A percentile compares a stretch with the other conserved stretches of the same genome.
Conservation (phyloP, 331 rosid genomes). For the Arachis monticola region DNA sequence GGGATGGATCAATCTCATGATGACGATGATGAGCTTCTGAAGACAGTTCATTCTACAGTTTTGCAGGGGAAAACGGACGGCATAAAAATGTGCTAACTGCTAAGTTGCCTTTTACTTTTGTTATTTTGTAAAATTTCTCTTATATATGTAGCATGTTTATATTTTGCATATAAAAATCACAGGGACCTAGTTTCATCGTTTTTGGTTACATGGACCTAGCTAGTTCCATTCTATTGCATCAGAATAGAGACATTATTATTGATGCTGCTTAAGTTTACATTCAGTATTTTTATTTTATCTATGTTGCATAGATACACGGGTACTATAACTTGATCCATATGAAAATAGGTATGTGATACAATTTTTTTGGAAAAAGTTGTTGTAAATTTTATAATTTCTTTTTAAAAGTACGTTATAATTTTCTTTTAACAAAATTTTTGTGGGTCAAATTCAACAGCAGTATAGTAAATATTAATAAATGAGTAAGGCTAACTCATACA, state of each 20-base stretch:
- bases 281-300: not conserved
- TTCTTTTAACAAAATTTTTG: too few species aligned
- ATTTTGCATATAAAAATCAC: conserved; percentile 25
- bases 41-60: not conserved
- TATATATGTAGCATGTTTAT: conserved; percentile 24
- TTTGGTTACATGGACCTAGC: conserved; percentile 7
- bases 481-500: conserved; percentile 20
- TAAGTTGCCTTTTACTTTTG: conserved; percentile 1
- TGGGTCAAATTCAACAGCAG: too few species aligned
- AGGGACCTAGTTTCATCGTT: conserved; percentile 20
- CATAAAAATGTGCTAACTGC: too few species aligned
- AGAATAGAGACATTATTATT: conserved; percentile 25
- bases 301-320: too few species aligned
- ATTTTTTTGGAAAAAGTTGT: too few species aligned
- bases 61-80: conserved; percentile 20
- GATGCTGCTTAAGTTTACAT: not conserved
- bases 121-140: conserved; percentile 37
- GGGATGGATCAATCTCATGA: conserved; percentile 4
- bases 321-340: too few species aligned
- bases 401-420: too few species aligned
- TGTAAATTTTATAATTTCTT: too few species aligned
- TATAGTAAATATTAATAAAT: too few species aligned
- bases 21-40: not conserved
- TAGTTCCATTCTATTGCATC: conserved; percentile 21
- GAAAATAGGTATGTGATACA: too few species aligned